Base-by-base conservation (phyloP, 768 basidiomycete species). In the Pleurotus salmoneostramineus region DNA sequence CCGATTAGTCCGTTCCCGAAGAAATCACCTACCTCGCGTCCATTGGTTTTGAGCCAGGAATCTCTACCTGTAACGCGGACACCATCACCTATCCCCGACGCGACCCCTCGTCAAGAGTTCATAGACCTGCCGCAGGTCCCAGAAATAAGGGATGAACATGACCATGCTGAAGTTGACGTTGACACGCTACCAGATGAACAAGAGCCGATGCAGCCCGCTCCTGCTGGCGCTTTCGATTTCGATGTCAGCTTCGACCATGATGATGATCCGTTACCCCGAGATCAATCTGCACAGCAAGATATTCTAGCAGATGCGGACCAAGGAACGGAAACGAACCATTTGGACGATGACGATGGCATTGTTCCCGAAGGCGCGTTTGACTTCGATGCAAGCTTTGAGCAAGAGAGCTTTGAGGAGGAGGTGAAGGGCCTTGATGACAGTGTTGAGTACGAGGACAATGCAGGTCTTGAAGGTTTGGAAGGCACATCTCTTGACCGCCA, bases 1-100 rank as follows among this genome's bases (percentile, higher is more conserved):
- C 88, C 89, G 0, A 77, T 84, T 44, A 90, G 87, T 55, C 88
- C 88, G 0, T 88, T 81, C 66, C 88, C 85, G 5, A 68, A 63
- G 44, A 56, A 60, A 51, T 63, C 62, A 56, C 58, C 67, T n/a
- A 48, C 55, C 11, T 57, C 56, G 52, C 54, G 72, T 42, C n/a
- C 14, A 43, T 44, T 34, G 21, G 21, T 42, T 6, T 6, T n/a
- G 12, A 36, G 45, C 40, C 31, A 17, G 12, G 40, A 56, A 46
- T 11, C 10, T 12, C 40, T 43, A 15, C 42, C 6, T 15, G 17
- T 48, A 10, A 17, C 47, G 15, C 7, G 47, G 11, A 10, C 11
- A 17, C 40, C 40, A 8, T 42, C 44, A 8, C 44, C 44, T 45
- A 6, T 17, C 6, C 14, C 17, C 17, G 44, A 6, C 8, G 12